Conservation (phyloP, 768 basidiomycete species). For the Termitomyces sp. region DNA sequence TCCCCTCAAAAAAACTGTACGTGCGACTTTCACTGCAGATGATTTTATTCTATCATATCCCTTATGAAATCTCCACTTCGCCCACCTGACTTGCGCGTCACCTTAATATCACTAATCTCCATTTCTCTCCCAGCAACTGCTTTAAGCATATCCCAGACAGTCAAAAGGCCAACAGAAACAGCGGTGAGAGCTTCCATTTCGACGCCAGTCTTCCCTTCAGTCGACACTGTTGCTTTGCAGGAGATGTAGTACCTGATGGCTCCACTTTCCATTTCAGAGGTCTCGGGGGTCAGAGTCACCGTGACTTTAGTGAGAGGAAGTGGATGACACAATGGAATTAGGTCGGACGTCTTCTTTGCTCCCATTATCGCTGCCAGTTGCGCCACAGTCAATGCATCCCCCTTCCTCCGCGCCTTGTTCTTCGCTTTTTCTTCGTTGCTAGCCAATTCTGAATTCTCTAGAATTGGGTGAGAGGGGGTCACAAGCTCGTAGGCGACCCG, state of each 20-base stretch:
- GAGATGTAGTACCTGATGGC: constrained; percentile 40
- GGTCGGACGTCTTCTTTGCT: constrained; percentile 73
- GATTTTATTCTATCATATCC: not conserved
- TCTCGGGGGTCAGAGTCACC: constrained; percentile 53
- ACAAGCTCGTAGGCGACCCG: constrained; percentile 60
- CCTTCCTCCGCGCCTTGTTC: constrained; percentile 55
- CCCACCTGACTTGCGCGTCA: constrained; percentile 68
- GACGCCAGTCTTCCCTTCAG: constrained; percentile 79
- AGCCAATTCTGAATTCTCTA: constrained; percentile 10
- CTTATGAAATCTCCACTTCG: constrained; percentile 63
- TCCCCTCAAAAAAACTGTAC: too few species aligned
- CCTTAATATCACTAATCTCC: constrained; percentile 65
- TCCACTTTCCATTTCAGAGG: constrained; percentile 5
- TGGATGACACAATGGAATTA: constrained; percentile 88
- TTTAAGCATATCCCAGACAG: constrained; percentile 94
- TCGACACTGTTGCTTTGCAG: constrained; percentile 65
- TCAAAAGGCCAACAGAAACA: constrained; percentile 70
- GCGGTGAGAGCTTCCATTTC: constrained; percentile 94
- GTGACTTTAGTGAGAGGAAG: constrained; percentile 66
- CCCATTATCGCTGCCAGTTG: constrained; percentile 88
- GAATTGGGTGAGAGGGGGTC: constrained; percentile 31
- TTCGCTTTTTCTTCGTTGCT: constrained; percentile 26
- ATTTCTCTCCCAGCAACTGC: constrained; percentile 86
- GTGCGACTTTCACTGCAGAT: too few species aligned
- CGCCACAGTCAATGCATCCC: constrained; percentile 67